phyloP scores from a whole-genome alignment of 192 early-diverging fungal genomes.

The Mortierella antarctica region DNA sequence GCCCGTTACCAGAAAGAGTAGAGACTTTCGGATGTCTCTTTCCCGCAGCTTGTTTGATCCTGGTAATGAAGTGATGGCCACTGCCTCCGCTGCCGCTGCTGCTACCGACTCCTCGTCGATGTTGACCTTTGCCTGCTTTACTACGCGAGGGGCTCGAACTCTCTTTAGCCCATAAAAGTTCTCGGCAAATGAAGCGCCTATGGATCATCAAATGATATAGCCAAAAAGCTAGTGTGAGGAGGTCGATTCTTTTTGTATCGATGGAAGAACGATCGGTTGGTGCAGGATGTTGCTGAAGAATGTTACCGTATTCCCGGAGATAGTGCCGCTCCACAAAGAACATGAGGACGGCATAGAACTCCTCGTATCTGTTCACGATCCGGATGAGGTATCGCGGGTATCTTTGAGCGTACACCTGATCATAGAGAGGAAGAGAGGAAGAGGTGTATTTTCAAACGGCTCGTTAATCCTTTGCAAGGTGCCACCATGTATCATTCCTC shows the following conservation, averaged over 20 bases:
- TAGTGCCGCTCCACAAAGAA: slow-evolving; percentile 85
- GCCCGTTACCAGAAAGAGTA: slow-evolving; percentile 68
- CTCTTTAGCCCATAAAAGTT: slow-evolving; percentile 93
- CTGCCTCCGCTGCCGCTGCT: slow-evolving; percentile 10
- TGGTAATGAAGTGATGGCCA: slow-evolving; percentile 16
- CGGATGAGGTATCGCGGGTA: slow-evolving; percentile 85
- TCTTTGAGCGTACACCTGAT: slow-evolving; percentile 84
- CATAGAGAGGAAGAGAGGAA: slow-evolving; percentile 1
- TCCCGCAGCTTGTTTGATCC: slow-evolving; percentile 60
- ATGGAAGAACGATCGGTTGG: neutral
- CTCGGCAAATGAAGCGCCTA: slow-evolving; percentile 88
- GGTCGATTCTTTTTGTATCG: neutral
- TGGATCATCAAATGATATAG: neutral
- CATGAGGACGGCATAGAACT: slow-evolving; percentile 84
- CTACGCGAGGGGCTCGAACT: slow-evolving; percentile 61
- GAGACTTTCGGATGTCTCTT: slow-evolving; percentile 68
- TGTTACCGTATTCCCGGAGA: slow-evolving; percentile 79
- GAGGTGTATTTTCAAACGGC: neutral
- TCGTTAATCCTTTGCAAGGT: neutral
- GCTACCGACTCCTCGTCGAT: slow-evolving; percentile 42
- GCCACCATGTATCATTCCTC: neutral
- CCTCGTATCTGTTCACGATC: slow-evolving; percentile 84
- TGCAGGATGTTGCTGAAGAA: neutral
- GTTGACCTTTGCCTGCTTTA: slow-evolving; percentile 33
- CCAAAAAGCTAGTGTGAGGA: neutral